Percentiles rank a stretch among this genome's conserved stretches.
Evolutionary conservation across 129 eudicot species (phyloP).

Genomic region (Chrysanthemum lavandulifolium): DNA sequence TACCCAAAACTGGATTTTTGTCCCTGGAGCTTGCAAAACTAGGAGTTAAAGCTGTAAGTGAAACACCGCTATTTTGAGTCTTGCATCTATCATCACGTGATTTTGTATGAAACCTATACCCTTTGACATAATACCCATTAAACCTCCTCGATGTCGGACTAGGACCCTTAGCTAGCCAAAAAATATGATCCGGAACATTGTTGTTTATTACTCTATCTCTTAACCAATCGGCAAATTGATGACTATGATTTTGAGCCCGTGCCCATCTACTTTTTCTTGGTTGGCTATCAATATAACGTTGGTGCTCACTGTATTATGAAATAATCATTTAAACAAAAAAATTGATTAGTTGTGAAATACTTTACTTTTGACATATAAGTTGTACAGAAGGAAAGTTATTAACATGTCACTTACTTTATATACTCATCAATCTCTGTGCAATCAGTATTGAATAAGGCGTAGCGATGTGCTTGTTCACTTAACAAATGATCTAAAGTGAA

Average conservation of each 20-base stretch:
- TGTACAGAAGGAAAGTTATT: too few species aligned
- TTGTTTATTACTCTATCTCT: not conserved
- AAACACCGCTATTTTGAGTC: constrained; percentile 28
- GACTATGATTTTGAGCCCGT: constrained; percentile 13
- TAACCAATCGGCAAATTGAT: constrained; percentile 5
- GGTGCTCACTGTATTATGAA: too few species aligned
- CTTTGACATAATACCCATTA: constrained; percentile 26
- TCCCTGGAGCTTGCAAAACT: constrained; percentile 35
- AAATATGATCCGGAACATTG: constrained; percentile 17
- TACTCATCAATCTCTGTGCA: too few species aligned
- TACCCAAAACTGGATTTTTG: constrained; percentile 22
- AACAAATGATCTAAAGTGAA: too few species aligned
- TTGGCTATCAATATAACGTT: constrained; percentile 12
- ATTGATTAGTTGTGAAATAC: too few species aligned
- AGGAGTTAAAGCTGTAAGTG: constrained; percentile 20
- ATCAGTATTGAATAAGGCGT: too few species aligned
- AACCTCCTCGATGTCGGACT: constrained; percentile 14
- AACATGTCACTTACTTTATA: too few species aligned
- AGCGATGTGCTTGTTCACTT: too few species aligned
- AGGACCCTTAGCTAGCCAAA: constrained; percentile 28
- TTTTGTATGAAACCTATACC: constrained; percentile 27
- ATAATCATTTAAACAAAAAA: too few species aligned
- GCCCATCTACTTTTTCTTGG: constrained; percentile 18
- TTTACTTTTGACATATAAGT: too few species aligned
- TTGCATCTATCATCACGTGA: constrained; percentile 13